These are phyloP conservation scores for Talaromyces wortmannii DNA, from an alignment of 495 filamentous ascomycete species.

Conservation along the genomic window DNA sequence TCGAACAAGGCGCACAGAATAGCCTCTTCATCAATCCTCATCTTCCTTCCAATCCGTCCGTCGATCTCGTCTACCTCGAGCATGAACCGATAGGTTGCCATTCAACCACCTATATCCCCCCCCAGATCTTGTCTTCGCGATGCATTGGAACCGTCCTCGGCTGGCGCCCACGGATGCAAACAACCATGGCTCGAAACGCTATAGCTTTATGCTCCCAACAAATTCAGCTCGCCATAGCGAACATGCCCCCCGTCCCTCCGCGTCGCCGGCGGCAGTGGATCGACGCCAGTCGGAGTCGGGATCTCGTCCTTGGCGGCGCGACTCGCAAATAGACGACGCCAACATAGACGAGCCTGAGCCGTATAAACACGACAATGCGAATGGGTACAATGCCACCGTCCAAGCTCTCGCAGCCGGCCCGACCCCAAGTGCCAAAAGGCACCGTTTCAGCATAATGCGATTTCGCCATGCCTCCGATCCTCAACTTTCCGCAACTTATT, in stretches of 20 bases:
- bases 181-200: slow-evolving; percentile 30
- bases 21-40: neutral
- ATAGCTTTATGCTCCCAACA: slow-evolving; percentile 24
- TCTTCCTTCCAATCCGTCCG: neutral
- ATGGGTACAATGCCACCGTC: neutral
- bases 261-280: slow-evolving; percentile 19
- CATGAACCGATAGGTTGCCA: neutral
- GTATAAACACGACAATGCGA: neutral
- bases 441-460: slow-evolving; percentile 84
- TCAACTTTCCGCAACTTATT: slow-evolving; percentile 76
- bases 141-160: slow-evolving; percentile 43
- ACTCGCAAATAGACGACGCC: slow-evolving; percentile 11
- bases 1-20: neutral
- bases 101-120: neutral
- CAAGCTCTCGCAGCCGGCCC: neutral
- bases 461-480: slow-evolving; percentile 93
- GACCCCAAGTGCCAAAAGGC: slow-evolving; percentile 12
- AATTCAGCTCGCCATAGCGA: slow-evolving; percentile 31
- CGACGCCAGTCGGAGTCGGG: slow-evolving; percentile 34
- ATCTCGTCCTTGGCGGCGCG: slow-evolving; percentile 18
- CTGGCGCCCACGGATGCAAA: slow-evolving; percentile 23
- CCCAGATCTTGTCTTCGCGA: slow-evolving; percentile 19
- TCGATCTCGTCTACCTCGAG: neutral
- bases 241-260: slow-evolving; percentile 31
- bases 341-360: neutral